phyloP scores from a whole-genome alignment of 352 stramenopile species.

The Globisporangium paroecandrum region DNA sequence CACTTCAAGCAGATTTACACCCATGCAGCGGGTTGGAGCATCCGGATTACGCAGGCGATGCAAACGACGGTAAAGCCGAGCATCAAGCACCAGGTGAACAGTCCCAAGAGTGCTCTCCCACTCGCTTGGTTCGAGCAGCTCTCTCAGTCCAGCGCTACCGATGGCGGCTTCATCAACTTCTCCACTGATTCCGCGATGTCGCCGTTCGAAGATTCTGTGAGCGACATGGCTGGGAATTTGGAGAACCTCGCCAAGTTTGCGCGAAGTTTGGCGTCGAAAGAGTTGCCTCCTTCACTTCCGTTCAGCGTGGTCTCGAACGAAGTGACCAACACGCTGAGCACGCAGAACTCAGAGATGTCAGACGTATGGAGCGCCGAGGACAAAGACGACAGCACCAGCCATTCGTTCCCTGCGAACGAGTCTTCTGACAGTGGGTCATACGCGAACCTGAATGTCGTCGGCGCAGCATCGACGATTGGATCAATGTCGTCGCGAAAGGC shows the following conservation, averaged over 20 bases:
- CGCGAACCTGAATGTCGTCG: slow-evolving; percentile 23
- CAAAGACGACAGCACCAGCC: slow-evolving; percentile 56
- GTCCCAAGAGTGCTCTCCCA: slow-evolving; percentile 67
- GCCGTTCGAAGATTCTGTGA: slow-evolving; percentile 45
- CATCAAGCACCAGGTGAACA: slow-evolving; percentile 57
- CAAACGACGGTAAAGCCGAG: slow-evolving; percentile 76
- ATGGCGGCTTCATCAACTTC: slow-evolving; percentile 22
- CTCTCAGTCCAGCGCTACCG: slow-evolving; percentile 46
- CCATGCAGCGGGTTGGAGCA: slow-evolving; percentile 68
- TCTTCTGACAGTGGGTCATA: slow-evolving; percentile 40
- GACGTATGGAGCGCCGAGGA: slow-evolving; percentile 66
- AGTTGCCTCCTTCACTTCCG: slow-evolving; percentile 25
- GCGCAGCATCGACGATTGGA: slow-evolving; percentile 58
- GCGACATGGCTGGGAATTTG: slow-evolving; percentile 53
- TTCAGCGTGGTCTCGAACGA: slow-evolving; percentile 70
- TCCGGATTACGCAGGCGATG: slow-evolving; percentile 74
- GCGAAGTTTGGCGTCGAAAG: slow-evolving; percentile 44
- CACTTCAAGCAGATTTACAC: slow-evolving; percentile 83
- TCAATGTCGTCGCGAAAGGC: slow-evolving; percentile 56
- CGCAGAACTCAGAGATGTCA: slow-evolving; percentile 35
- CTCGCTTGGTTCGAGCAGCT: slow-evolving; percentile 80
- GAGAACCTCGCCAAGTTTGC: slow-evolving; percentile 72
- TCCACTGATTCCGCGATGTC: slow-evolving; percentile 23
- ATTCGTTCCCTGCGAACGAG: slow-evolving; percentile 63
- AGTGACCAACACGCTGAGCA: slow-evolving; percentile 66